Conservation (phyloP, 2,329 filamentous ascomycete genomes). For the Didymella pomorum region DNA sequence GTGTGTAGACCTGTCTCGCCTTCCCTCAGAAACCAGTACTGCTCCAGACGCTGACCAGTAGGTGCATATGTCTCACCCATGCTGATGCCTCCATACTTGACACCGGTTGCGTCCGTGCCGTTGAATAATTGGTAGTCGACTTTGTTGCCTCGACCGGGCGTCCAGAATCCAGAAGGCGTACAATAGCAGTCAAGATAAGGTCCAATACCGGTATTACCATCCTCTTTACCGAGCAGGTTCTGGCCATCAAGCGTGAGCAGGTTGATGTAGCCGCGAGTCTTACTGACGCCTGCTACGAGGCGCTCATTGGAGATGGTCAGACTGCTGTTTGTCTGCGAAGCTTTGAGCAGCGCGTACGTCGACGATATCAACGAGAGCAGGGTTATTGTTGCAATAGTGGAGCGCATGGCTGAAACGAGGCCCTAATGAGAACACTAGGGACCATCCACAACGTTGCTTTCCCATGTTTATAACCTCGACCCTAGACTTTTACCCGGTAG, state of each 20-base stretch:
- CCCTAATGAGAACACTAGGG: conserved; percentile 1
- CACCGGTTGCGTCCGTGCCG: conserved; percentile 60
- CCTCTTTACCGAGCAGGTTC: conserved; percentile 31
- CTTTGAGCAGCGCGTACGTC: conserved; percentile 28
- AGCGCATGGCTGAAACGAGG: conserved; percentile 26
- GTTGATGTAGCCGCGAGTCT: conserved; percentile 53
- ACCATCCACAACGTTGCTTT: background rate
- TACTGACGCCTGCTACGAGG: conserved; percentile 55
- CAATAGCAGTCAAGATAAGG: conserved; percentile 42
- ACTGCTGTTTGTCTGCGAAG: conserved; percentile 29
- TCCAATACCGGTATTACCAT: conserved; percentile 45
- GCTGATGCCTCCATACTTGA: conserved; percentile 64
- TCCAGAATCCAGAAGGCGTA: conserved; percentile 60
- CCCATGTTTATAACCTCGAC: conserved; percentile 11
- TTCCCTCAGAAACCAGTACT: conserved; percentile 69
- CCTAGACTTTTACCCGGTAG: conserved; percentile 25
- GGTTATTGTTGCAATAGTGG: conserved; percentile 9
- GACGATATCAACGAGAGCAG: conserved; percentile 24
- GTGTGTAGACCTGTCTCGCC: conserved; percentile 62
- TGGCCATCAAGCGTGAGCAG: conserved; percentile 57
- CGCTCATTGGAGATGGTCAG: conserved; percentile 56
- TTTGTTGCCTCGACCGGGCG: conserved; percentile 61
- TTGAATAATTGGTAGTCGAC: conserved; percentile 52
- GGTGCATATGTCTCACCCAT: conserved; percentile 66
- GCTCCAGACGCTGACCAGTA: conserved; percentile 66